Conservation (phyloP, 208 protist species). For the Trypanosomatidae sp. region DNA sequence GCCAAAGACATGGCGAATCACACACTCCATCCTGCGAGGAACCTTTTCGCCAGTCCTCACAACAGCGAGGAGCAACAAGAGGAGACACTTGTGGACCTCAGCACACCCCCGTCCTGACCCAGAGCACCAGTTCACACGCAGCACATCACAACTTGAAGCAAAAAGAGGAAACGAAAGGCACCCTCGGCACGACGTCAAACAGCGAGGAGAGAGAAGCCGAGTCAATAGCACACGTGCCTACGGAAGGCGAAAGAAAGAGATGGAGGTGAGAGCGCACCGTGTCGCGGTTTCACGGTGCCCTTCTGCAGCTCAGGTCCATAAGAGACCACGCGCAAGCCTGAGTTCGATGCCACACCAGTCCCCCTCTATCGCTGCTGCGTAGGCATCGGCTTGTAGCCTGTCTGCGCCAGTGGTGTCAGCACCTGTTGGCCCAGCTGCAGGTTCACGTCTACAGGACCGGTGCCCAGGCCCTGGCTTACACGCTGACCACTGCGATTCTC, state of each 20-base stretch:
- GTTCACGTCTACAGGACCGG: conserved; percentile 71
- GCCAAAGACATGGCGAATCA: background rate
- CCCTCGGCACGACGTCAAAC: background rate
- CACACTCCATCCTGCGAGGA: background rate
- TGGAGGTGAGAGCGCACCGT: background rate
- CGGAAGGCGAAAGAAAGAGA: background rate
- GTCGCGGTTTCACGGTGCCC: background rate
- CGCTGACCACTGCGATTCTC: conserved; percentile 75
- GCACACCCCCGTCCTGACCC: background rate
- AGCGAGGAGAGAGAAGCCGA: background rate
- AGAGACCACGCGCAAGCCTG: background rate
- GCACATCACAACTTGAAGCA: background rate
- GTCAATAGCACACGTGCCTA: background rate
- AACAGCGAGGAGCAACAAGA: background rate
- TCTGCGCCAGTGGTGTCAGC: conserved; percentile 73
- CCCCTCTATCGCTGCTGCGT: conserved; percentile 5
- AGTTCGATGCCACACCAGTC: background rate
- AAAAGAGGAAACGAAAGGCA: background rate
- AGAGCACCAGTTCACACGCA: background rate
- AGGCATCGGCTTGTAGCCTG: conserved; percentile 81
- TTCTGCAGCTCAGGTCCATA: background rate
- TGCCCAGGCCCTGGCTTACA: conserved; percentile 40
- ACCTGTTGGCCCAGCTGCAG: conserved; percentile 68
- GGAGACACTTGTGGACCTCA: background rate
- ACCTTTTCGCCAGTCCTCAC: background rate